A percentile compares a stretch with the other conserved stretches of the same genome.
Conservation (phyloP, 208 protist genomes). For the Porcisia deanei region DNA sequence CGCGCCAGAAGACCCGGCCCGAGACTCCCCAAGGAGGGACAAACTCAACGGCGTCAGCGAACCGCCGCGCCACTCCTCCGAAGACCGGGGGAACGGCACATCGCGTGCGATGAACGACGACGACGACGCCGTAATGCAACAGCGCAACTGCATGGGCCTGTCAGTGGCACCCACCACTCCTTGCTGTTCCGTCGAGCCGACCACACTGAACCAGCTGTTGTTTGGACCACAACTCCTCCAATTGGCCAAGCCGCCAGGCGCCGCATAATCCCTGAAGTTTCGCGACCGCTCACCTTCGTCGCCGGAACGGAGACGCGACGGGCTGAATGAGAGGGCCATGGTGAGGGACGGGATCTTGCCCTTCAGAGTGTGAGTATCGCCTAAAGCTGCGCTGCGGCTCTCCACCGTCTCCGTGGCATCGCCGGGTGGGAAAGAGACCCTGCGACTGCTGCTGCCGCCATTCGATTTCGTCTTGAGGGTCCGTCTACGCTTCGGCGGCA, state of each 20-base stretch:
- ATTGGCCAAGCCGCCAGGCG: background rate
- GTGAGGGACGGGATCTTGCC: slow-evolving; percentile 1
- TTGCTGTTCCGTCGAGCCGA: slow-evolving; percentile 6
- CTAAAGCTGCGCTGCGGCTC: slow-evolving; percentile 2
- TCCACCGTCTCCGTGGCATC: background rate
- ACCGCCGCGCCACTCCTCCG: background rate
- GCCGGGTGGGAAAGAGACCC: background rate
- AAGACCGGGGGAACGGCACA: background rate
- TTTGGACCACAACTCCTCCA: slow-evolving; percentile 4
- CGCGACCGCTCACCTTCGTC: slow-evolving; percentile 4
- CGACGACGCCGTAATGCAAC: background rate
- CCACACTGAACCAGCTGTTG: slow-evolving; percentile 18
- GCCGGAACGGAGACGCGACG: background rate
- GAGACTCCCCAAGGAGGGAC: slow-evolving; percentile 8
- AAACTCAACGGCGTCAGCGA: slow-evolving; percentile 3
- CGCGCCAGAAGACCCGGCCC: background rate
- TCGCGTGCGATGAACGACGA: background rate
- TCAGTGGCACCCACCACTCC: slow-evolving; percentile 1
- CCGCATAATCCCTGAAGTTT: background rate
- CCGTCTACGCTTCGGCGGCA: background rate
- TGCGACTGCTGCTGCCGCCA: background rate
- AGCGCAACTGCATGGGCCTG: background rate
- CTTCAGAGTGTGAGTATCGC: background rate
- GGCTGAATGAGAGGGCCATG: slow-evolving; percentile 3
- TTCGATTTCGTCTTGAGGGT: background rate